Evolutionary conservation across 768 basidiomycete species (phyloP).

Genomic region (Serendipita indica): DNA sequence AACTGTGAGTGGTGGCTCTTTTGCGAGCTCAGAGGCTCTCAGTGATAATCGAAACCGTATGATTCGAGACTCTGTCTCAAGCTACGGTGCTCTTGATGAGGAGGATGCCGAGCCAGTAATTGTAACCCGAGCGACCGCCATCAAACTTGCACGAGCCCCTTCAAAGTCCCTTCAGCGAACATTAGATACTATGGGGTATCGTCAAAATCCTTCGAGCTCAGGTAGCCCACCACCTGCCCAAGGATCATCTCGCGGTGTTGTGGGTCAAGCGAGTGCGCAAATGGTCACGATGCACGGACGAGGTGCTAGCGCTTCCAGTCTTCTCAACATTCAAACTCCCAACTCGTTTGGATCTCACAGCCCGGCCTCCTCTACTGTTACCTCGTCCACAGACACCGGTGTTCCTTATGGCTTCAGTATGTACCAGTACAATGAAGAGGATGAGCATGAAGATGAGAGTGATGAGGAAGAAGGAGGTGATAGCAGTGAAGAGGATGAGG

Average conservation of each 20-base stretch:
- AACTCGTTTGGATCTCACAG: not conserved
- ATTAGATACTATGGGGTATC: not conserved
- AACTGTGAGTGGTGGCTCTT: too few relatives aligned
- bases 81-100: not conserved
- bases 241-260: not conserved
- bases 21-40: too few relatives aligned
- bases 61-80: not conserved
- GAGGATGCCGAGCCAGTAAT: not conserved
- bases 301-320: not conserved
- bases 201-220: not conserved
- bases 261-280: not conserved
- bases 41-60: not conserved
- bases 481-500: not conserved
- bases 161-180: not conserved
- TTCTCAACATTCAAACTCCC: not conserved
- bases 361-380: not conserved
- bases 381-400: not conserved
- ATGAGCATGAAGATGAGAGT: not conserved
- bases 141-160: not conserved
- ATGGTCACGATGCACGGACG: not conserved
- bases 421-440: not conserved
- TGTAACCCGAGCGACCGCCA: not conserved
- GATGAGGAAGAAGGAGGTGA: not conserved
- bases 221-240: not conserved
- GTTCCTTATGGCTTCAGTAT: too few relatives aligned